Conservation (phyloP, 176 grass and related monocot genomes). For the Triticum urartu region DNA sequence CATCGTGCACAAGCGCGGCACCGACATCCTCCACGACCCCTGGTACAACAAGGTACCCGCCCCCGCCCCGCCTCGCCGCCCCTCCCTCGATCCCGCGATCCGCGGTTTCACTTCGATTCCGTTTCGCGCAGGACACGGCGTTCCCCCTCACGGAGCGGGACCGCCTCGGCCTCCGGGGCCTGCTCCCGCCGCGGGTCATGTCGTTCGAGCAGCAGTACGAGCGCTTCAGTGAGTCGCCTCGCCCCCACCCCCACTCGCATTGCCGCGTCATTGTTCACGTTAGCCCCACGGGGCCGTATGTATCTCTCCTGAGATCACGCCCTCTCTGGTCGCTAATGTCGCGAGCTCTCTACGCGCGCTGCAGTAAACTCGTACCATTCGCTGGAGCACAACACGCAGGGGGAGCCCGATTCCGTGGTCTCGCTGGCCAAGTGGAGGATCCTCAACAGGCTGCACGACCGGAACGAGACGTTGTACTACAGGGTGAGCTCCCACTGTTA, state of each 20-base stretch:
- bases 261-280: not conserved
- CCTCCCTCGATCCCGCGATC: not conserved
- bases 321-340: slow-evolving; percentile 18
- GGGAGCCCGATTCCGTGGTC: slow-evolving; percentile 53
- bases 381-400: slow-evolving; percentile 83
- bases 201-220: slow-evolving; percentile 96
- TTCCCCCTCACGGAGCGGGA: slow-evolving; percentile 96
- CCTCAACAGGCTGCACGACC: slow-evolving; percentile 91
- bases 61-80: too few species aligned
- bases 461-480: slow-evolving; percentile 97
- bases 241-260: not conserved
- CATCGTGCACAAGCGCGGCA: slow-evolving; percentile 93
- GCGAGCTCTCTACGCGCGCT: not conserved
- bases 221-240: slow-evolving; percentile 73
- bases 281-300: not conserved
- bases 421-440: slow-evolving; percentile 98
- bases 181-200: slow-evolving; percentile 95
- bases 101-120: not conserved
- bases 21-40: slow-evolving; percentile 89
- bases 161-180: slow-evolving; percentile 90
- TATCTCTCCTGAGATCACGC: not conserved
- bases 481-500: slow-evolving; percentile 53
- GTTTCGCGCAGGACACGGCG: slow-evolving; percentile 68
- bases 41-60: slow-evolving; percentile 88
- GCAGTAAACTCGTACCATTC: slow-evolving; percentile 87